Evolutionary conservation across 495 filamentous ascomycete genomes (phyloP), one percentile per base, ranked within the genome.

Genomic region (Daldinia childiae): DNA sequence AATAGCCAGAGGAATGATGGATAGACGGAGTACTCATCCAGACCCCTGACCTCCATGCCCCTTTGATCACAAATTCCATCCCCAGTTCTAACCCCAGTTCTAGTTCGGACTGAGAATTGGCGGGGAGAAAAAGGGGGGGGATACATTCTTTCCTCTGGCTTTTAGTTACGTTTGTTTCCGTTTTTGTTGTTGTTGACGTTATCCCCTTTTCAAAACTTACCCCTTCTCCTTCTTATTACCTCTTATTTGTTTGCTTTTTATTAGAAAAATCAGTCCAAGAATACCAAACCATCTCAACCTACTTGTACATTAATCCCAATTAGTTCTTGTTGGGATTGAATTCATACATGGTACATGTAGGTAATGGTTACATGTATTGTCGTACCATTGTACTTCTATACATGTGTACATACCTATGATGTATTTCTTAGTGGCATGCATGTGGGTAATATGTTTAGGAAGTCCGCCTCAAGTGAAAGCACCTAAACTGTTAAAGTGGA

Each of bases 61-160:
- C 36, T 43, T 60, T 45, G 34, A 45, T 68, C 36, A 48, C 36
- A 27, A 14, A 61, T 61, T 50, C 29, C 38, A 62, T 56, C 38
- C 39, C 39, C 39, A 41, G 39, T 38, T 61, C 19, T 56, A 43
- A 29, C 29, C 39, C 39, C 39, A 41, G 39, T 38, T 61, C 19
- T 56, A 43, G 43, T 32, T 54, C 8, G 64, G 39, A 54, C 29
- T 30, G 56, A 15, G 17, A 45, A 45, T 41, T 41, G 27, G 26
- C 17, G 11, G 34, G 57, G n/a, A 30, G 19, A 45, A 17, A 30
- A 39, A 21, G 26, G 26, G 24, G 38, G 38, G 57, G 57, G 38
- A 4, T 11, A 45, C 7, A 12, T 32, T 30, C n/a, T 41, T 27
- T 8, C 45, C 29, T 34, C 54, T 38, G 30, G 0, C n/a, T 43